Conservation (phyloP, 2,329 filamentous ascomycete species). For the Hypoxylon sp. region DNA sequence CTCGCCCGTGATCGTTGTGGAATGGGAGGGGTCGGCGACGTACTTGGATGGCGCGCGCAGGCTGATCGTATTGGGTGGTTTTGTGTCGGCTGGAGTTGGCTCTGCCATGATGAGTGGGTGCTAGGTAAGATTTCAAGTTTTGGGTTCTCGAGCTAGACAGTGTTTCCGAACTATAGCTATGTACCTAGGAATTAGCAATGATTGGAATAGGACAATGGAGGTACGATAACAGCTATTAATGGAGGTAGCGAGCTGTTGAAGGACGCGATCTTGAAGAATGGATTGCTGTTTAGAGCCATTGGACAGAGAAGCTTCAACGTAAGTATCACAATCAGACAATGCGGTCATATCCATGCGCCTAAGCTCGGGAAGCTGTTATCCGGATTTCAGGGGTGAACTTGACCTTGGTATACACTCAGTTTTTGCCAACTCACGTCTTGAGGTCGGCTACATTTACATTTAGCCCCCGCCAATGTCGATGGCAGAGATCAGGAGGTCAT, state of each 20-base stretch:
- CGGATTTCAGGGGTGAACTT: constrained; percentile 20
- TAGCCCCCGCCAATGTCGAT: no score
- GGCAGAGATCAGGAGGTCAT: not conserved
- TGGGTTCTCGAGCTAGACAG: not conserved
- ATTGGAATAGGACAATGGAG: not conserved
- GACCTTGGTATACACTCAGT: not conserved
- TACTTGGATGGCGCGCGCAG: constrained; percentile 66
- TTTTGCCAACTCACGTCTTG: no score
- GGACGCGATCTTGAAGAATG: no score
- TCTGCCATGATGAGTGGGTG: constrained; percentile 36
- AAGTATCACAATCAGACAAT: no score
- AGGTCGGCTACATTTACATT: no score
- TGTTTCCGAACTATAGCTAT: not conserved
- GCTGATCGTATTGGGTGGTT: constrained; percentile 48
- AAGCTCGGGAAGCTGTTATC: constrained; percentile 32
- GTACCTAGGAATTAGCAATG: no score
- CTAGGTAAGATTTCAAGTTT: not conserved
- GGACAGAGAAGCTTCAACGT: constrained; percentile 11
- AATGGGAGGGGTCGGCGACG: constrained; percentile 45
- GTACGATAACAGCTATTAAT: not conserved
- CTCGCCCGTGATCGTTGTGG: constrained; percentile 42
- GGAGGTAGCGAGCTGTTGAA: not conserved
- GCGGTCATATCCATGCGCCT: constrained; percentile 25
- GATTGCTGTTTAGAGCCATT: not conserved
- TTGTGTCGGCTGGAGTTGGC: constrained; percentile 13